These are phyloP conservation scores for Xylaria venustula DNA, from an alignment of 495 filamentous ascomycete genomes.

Conservation along the genomic window DNA sequence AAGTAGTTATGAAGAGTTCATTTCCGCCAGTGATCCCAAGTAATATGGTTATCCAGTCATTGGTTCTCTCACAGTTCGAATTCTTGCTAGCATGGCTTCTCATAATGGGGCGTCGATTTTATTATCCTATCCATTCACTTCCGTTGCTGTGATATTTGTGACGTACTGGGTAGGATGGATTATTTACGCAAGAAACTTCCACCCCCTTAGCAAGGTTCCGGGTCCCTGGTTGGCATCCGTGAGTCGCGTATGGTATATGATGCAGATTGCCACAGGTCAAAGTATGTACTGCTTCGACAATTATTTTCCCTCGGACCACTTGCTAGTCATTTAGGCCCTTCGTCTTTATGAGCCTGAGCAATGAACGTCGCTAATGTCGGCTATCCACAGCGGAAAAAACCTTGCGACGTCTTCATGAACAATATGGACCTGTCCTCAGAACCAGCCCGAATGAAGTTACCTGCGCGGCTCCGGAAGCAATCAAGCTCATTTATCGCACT, in stretches of 20 bases:
- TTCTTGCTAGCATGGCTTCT: background rate
- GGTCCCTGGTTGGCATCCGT: conserved; percentile 4
- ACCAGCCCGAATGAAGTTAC: conserved; percentile 1
- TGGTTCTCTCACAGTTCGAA: background rate
- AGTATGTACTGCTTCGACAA: conserved; percentile 1
- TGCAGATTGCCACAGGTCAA: background rate
- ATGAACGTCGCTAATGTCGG: background rate
- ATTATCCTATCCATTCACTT: background rate
- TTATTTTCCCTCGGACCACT: background rate
- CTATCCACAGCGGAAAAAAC: conserved; percentile 1
- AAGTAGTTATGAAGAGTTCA: background rate
- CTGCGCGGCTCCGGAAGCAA: conserved; percentile 2
- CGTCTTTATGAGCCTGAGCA: background rate
- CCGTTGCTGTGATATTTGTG: background rate
- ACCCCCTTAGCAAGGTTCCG: conserved; percentile 5
- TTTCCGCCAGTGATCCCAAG: background rate
- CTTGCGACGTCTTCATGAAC: background rate
- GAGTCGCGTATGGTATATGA: conserved; percentile 3
- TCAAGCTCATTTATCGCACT: conserved; percentile 3
- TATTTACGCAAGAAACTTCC: conserved; percentile 1
- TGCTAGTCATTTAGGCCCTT: background rate
- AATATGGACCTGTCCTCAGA: conserved; percentile 1
- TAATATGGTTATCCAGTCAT: background rate
- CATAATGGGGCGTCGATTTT: background rate
- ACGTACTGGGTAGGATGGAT: background rate